Conservation (phyloP, 306 rosid species). For the Alnus glutinosa region DNA sequence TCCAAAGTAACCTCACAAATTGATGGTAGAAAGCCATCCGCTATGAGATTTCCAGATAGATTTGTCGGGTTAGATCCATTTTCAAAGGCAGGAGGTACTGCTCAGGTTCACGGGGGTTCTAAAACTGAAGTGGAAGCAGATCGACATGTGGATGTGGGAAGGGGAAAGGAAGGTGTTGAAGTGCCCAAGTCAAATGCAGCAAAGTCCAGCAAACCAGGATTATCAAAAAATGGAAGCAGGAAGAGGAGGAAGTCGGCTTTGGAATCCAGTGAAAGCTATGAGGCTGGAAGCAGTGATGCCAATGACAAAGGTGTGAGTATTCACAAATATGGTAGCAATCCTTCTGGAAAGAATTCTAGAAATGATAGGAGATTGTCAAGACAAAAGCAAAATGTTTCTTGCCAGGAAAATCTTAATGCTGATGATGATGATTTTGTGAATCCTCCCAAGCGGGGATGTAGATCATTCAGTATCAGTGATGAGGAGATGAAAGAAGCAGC, state of each 20-base stretch:
- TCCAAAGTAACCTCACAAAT: slow-evolving; percentile 28
- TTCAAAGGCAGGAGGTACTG: slow-evolving; percentile 35
- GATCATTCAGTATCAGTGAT: slow-evolving; percentile 26
- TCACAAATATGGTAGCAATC: slow-evolving; percentile 34
- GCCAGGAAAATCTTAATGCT: slow-evolving; percentile 28
- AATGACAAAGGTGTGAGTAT: slow-evolving; percentile 22
- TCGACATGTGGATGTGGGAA: slow-evolving; percentile 33
- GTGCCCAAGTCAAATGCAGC: slow-evolving; percentile 33
- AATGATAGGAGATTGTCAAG: slow-evolving; percentile 46
- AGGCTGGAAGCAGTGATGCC: slow-evolving; percentile 23
- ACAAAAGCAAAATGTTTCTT: slow-evolving; percentile 46
- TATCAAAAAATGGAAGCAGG: slow-evolving; percentile 34
- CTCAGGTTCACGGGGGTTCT: slow-evolving; percentile 29
- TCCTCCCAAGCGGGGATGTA: slow-evolving; percentile 39
- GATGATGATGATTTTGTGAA: slow-evolving; percentile 40
- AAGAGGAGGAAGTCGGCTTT: slow-evolving; percentile 46
- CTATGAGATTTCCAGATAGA: slow-evolving; percentile 16
- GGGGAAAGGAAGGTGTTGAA: slow-evolving; percentile 36
- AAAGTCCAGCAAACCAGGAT: slow-evolving; percentile 39
- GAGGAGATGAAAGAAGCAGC: slow-evolving; percentile 35
- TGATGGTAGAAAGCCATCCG: slow-evolving; percentile 30
- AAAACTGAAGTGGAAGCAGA: slow-evolving; percentile 40
- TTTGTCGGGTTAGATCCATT: slow-evolving; percentile 11
- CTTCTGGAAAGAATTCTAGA: slow-evolving; percentile 32
- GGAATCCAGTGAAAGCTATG: slow-evolving; percentile 39